Evolutionary conservation across 805 yeast species (phyloP), one percentile per base, ranked within the genome.

Genomic region (Crinitomyces ghanaensis): DNA sequence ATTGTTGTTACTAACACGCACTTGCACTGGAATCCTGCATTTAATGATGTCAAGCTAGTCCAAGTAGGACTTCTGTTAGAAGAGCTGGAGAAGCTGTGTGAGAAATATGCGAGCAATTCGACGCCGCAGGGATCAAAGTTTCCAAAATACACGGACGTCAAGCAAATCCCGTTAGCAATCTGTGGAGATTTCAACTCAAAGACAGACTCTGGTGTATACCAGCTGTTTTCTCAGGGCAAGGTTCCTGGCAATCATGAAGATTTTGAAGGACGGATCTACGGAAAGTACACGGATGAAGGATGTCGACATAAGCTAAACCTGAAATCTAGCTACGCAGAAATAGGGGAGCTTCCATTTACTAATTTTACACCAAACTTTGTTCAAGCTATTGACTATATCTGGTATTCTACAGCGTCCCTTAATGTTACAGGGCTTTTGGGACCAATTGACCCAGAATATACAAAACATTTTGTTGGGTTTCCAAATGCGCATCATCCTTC

Each of bases 21-120:
- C 66, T 71, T 91, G 55, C 96, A 88, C 56, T 91, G 98, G 97
- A 96, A 91, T 62, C 98, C 98, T 3, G 83, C 81, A 31, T 82
- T 77, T 52, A 83, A 83, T 53, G 99, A 91, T 59, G 99, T 91
- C 36, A 91, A 91, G 57, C 74, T 96, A 2, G 78, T 91, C 60
- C 98, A 91, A 63, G 91, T 82, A 36, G 96, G 95, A 27, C 78
- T 91, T 19, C 62, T 91, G 42, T 60, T 91, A 48, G 96, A 88
- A 48, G 95, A 91, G 57, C 59, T 93, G 50, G 91, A 83, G 51
- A 60, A 61, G 5, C 56, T 82, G 30, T 59, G 75, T 27, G 73
- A 72, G 49, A 68, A 64, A 50, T 66, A 62, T 37, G 48, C 54
- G 17, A 35, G 39, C 26, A 39, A 38, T 44, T 50, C 40, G 13